A percentile compares a stretch with the other conserved stretches of the same genome.
Evolutionary conservation across 108 stramenopile genomes (phyloP).

Genomic region (Stephanodiscus minutulus): DNA sequence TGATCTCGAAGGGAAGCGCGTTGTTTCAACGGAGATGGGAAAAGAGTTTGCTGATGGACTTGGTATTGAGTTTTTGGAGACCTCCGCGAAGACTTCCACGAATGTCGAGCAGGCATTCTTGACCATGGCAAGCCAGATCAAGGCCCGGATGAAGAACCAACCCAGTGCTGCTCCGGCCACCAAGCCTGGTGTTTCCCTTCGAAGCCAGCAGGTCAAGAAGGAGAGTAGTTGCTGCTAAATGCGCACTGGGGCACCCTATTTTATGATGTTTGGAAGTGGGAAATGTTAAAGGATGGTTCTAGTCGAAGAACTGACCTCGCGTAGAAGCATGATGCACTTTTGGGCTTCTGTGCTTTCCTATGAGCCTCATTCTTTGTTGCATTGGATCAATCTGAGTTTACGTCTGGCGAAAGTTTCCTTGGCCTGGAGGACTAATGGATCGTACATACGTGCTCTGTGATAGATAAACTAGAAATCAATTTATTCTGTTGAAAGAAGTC

Average conservation of each 20-base stretch:
- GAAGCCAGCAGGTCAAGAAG: conserved; percentile 82
- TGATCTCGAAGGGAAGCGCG: conserved; percentile 94
- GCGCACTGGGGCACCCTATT: conserved; percentile 1
- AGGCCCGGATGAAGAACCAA: conserved; percentile 95
- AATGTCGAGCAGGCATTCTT: conserved; percentile 99
- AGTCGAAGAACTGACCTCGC: background rate
- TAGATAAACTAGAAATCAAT: too few relatives aligned
- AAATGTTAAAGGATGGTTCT: background rate
- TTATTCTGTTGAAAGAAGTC: too few relatives aligned
- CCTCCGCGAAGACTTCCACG: conserved; percentile 96
- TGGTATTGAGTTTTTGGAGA: conserved; percentile 99
- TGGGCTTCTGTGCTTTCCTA: background rate
- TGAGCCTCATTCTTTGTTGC: background rate
- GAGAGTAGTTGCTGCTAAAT: conserved; percentile 84
- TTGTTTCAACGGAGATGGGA: conserved; percentile 95
- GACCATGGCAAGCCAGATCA: conserved; percentile 99
- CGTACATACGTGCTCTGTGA: too few relatives aligned
- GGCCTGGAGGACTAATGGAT: background rate
- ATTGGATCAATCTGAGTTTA: background rate
- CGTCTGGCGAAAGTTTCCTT: background rate
- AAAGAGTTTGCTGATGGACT: conserved; percentile 97
- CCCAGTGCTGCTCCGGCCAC: conserved; percentile 77
- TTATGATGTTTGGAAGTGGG: conserved; percentile 1
- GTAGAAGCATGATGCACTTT: background rate
- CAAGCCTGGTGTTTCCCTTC: conserved; percentile 76